Conservation (phyloP, 345 rosid genomes). For the Corchorus capsularis region DNA sequence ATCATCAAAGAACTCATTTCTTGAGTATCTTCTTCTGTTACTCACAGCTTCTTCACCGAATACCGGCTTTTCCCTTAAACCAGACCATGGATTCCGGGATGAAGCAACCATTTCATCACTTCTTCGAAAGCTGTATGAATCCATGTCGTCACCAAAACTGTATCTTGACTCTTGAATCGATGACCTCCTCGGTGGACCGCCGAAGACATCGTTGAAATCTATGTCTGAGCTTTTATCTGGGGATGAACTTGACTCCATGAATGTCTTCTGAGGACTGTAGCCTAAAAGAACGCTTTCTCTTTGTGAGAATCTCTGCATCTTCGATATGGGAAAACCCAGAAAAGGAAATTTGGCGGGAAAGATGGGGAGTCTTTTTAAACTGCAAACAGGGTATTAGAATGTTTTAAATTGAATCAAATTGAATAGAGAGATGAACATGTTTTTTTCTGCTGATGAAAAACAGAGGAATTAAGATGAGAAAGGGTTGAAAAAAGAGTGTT, state of each 20-base stretch:
- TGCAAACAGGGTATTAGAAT: background rate
- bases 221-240: conserved; percentile 45
- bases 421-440: conserved; percentile 3
- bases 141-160: conserved; percentile 47
- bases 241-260: conserved; percentile 21
- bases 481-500: background rate
- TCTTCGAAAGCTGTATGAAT: conserved; percentile 22
- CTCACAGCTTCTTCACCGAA: conserved; percentile 60
- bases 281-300: conserved; percentile 43
- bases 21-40: conserved; percentile 38
- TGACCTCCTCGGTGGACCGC: conserved; percentile 77
- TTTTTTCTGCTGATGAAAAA: conserved; percentile 7
- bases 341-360: conserved; percentile 39
- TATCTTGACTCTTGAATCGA: conserved; percentile 44
- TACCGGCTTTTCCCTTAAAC: conserved; percentile 61
- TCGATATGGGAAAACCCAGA: background rate
- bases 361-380: background rate
- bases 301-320: conserved; percentile 38
- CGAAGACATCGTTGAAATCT: conserved; percentile 81
- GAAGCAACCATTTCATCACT: conserved; percentile 25
- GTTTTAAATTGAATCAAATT: background rate
- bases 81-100: conserved; percentile 41
- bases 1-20: conserved; percentile 70
- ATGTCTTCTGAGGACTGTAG: conserved; percentile 31
- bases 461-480: conserved; percentile 7